phyloP scores from a whole-genome alignment of 495 filamentous ascomycete genomes.

The Peziza echinospora region DNA sequence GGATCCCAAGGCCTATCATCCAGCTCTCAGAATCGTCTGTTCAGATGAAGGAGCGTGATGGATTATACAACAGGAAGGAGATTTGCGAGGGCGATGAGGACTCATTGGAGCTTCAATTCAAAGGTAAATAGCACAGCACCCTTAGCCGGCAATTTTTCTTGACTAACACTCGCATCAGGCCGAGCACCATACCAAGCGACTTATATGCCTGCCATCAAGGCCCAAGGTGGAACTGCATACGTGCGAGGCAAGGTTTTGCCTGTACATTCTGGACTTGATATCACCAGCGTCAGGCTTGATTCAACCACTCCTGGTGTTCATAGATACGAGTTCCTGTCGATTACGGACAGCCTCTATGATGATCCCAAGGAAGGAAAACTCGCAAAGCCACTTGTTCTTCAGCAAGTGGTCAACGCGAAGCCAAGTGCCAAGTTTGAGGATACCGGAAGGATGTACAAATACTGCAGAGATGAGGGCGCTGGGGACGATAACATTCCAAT shows the following conservation, averaged over 20 bases:
- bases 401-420: conserved; percentile 61
- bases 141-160: no score
- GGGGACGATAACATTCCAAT: conserved; percentile 74
- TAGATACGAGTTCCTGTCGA: conserved; percentile 61
- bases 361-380: conserved; percentile 38
- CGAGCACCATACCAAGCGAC: not conserved
- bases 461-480: conserved; percentile 64
- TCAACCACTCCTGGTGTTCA: conserved; percentile 61
- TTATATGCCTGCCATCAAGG: conserved; percentile 34
- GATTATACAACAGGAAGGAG: conserved; percentile 43
- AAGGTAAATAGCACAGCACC: conserved; percentile 56
- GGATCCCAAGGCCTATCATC: conserved; percentile 61
- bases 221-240: conserved; percentile 37
- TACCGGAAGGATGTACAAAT: conserved; percentile 84
- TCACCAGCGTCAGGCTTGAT: conserved; percentile 59
- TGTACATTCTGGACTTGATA: conserved; percentile 45
- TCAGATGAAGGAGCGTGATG: conserved; percentile 25
- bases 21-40: conserved; percentile 39
- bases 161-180: no score
- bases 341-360: conserved; percentile 69
- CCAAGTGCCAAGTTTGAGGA: conserved; percentile 52
- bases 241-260: conserved; percentile 28
- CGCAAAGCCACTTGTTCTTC: conserved; percentile 36
- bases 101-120: conserved; percentile 54
- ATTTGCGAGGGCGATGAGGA: conserved; percentile 92